Evolutionary conservation across 2,329 filamentous ascomycete genomes (phyloP), one percentile per base, ranked within the genome.

Genomic region (Metarhizium anisopliae): DNA sequence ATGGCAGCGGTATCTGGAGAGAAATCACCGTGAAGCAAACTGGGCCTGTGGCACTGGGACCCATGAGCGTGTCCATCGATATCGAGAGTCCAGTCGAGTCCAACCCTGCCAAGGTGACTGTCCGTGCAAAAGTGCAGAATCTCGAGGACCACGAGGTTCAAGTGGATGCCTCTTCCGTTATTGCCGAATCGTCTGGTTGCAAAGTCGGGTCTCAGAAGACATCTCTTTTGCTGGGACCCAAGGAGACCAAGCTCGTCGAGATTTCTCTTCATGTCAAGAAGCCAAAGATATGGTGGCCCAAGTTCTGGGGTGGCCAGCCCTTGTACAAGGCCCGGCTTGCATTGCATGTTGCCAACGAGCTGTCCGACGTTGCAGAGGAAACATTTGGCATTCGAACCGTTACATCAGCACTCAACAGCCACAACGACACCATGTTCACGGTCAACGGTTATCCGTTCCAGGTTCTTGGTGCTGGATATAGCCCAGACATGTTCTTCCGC

Each of bases 1-100:
- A 85, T 50, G 82, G 82, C 2, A 84, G 81, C 0, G 83, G 83
- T 0, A 70, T 86, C 8, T 86, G 83, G 83, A 73, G 83, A 5
- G 71, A 84, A 47, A 70, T 86, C 1, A 74, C 76, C 38, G 54
- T 86, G 47, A 78, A 76, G 52, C 74, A 80, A 63, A 83, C 79
- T 0, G 82, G 82, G 0, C 64, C 77, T 0, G 73, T 82, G 1
- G 67, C 70, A 2, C 60, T 79, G 52, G 76, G 72, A 0, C 66
- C 76, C 0, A 60, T 80, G 25, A 72, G 77, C 7, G 69, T 83
- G 1, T 61, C 70, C 0, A 77, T 77, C 1, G 66, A 77, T 47
- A 73, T 76, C 14, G 64, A 64, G 29, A 32, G 53, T 16, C 58
- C 59, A 2, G 56, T 58, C 7, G 59, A 60, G 56, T 54, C 51